phyloP scores from a whole-genome alignment of 306 rosid genomes.

The Malus asiatica region DNA sequence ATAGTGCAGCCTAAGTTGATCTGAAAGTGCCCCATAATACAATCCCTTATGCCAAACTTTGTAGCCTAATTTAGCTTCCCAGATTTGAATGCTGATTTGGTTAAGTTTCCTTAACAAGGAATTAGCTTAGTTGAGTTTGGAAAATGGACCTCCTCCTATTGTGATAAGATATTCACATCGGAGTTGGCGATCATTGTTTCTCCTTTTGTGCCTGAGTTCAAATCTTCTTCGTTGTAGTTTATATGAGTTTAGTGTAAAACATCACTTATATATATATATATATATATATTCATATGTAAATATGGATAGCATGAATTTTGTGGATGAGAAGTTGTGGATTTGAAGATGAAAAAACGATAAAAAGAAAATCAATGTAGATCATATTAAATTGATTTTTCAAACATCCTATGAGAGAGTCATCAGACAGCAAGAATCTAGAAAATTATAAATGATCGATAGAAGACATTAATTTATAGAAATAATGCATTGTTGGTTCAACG shows the following conservation, averaged over 20 bases:
- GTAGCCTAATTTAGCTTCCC: background rate
- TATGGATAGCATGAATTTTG: background rate
- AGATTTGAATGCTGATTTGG: background rate
- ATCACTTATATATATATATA: too few species aligned
- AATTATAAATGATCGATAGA: constrained; percentile 9
- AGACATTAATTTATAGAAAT: background rate
- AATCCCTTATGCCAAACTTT: background rate
- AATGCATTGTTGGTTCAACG: background rate
- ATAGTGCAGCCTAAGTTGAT: background rate
- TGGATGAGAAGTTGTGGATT: constrained; percentile 8
- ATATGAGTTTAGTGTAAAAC: too few species aligned
- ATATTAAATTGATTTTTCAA: background rate
- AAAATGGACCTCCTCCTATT: constrained; percentile 27
- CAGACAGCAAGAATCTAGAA: constrained; percentile 15
- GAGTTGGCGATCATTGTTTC: background rate
- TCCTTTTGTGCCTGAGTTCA: too few species aligned
- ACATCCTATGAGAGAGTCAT: constrained; percentile 1
- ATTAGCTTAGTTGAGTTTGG: constrained; percentile 5
- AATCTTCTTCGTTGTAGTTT: too few species aligned
- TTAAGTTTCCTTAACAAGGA: background rate
- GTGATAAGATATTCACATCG: background rate
- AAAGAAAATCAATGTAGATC: constrained; percentile 24
- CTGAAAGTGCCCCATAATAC: background rate
- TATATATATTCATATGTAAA: too few species aligned
- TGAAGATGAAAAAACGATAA: constrained; percentile 3